phyloP scores from a whole-genome alignment of 495 filamentous ascomycete species.

The Penicillium subrubescens region DNA sequence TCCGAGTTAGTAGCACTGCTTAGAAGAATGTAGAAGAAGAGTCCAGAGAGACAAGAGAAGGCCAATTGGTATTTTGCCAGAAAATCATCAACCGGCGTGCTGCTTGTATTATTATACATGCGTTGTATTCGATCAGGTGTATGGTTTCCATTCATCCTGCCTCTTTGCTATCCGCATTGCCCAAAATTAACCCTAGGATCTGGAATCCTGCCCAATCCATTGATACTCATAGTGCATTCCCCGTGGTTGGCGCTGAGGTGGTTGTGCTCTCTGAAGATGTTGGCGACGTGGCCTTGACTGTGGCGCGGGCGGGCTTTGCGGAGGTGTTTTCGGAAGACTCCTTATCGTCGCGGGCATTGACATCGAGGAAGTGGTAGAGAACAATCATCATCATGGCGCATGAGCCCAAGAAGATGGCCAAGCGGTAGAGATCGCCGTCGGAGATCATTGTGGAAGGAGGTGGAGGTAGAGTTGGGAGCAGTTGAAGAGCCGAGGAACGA shows the following conservation, averaged over 20 bases:
- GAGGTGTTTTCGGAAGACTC: constrained; percentile 15
- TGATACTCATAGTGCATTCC: not conserved
- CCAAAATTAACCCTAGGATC: not conserved
- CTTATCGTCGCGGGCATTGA: constrained; percentile 74
- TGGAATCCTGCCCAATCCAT: constrained; percentile 8
- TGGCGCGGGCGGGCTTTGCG: constrained; percentile 28
- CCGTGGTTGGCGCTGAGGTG: not conserved
- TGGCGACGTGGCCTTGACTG: constrained; percentile 20
- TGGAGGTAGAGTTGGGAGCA: not conserved
- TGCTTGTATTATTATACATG: constrained; percentile 17
- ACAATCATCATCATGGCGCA: constrained; percentile 92
- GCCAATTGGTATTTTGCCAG: constrained; percentile 12
- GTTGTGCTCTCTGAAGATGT: constrained; percentile 9
- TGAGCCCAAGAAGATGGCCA: constrained; percentile 92
- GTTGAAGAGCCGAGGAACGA: not conserved
- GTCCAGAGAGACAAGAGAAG: not conserved
- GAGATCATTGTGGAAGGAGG: constrained; percentile 67
- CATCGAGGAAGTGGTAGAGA: constrained; percentile 94
- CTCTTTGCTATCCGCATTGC: not conserved
- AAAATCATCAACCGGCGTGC: not conserved
- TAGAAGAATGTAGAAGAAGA: not conserved
- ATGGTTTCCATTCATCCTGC: not conserved
- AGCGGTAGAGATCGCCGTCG: constrained; percentile 78
- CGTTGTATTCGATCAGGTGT: not conserved
- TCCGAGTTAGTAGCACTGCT: not conserved